Conservation (phyloP, 2,329 filamentous ascomycete genomes). For the Xylaria sp. region DNA sequence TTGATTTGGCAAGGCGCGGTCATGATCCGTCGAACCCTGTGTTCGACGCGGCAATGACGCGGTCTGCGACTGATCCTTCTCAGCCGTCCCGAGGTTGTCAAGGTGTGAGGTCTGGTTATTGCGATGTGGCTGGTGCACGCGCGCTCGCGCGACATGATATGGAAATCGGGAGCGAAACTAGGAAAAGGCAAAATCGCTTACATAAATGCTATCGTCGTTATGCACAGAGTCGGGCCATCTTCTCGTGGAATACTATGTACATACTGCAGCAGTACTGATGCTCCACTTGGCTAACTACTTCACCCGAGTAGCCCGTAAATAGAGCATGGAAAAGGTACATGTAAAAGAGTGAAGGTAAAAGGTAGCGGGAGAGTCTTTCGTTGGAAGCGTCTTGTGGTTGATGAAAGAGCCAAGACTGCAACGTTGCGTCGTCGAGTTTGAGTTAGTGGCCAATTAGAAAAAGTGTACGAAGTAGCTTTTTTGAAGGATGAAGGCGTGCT, state of each 20-base stretch:
- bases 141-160: neutral
- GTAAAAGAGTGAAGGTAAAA: neutral
- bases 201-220: neutral
- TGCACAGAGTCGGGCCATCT: neutral
- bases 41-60: neutral
- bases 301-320: too few relatives aligned
- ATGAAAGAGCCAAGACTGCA: constrained; percentile 27
- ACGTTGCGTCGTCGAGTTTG: constrained; percentile 23
- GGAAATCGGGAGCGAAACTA: neutral
- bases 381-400: constrained; percentile 16
- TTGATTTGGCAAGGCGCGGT: constrained; percentile 1
- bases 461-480: neutral
- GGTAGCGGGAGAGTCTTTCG: neutral
- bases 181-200: neutral
- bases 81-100: neutral
- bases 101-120: neutral
- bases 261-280: too few relatives aligned
- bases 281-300: neutral
- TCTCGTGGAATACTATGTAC: neutral
- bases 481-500: neutral
- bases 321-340: neutral
- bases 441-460: constrained; percentile 17
- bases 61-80: neutral
- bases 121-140: neutral
- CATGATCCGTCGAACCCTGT: neutral